Base-by-base conservation (phyloP, 1,284 basidiomycete genomes). In the Xanthoconium separans region DNA sequence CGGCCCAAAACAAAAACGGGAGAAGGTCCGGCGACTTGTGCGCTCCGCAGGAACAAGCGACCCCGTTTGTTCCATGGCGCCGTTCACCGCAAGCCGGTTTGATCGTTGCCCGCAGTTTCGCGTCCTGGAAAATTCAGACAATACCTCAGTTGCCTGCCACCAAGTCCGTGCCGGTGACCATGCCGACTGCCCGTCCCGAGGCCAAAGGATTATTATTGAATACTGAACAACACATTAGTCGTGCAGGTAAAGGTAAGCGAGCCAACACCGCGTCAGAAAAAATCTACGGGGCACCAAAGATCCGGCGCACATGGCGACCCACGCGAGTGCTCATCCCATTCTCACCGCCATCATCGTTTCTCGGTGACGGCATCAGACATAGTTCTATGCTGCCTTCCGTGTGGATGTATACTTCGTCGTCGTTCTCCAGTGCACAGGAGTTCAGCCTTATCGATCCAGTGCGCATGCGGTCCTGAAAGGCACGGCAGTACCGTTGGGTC, bases 331-430 rank as follows among this genome's bases (percentile, higher is more conserved):
- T 48, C 22, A 56, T 27, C 29, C 16, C 34, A 36, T 36, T 36
- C 34, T 57, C 58, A 39, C 37, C 54, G 39, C n/a, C 37, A 4
- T 56, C 54, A 45, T 56, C 49, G 39, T 49, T 47, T 30, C 50
- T 37, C 49, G 16, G 45, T 33, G 45, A 22, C 18, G 52, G 33
- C 61, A 55, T 61, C 22, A 68, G 43, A 24, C 57, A 55, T 12
- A 71, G 37, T 33, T 59, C 43, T 10, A 63, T 56, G 27, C 50
- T 65, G 3, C 70, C 68, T 20, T 61, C 55, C 31, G 67, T 50
- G 13, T 71, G 65, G 48, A 69, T 66, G 12, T 53, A 55, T 2
- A 70, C 56, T 39, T 68, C 70, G 41, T 71, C 67, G 16, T 66
- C 65, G 24, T 63, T 46, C 22, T 71, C 66, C 30, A 50, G 45